A percentile compares a stretch with the other conserved stretches of the same genome.
These are phyloP conservation scores for Curvularia eragrostidis DNA, from an alignment of 2,329 filamentous ascomycete species.

Conservation along the genomic window DNA sequence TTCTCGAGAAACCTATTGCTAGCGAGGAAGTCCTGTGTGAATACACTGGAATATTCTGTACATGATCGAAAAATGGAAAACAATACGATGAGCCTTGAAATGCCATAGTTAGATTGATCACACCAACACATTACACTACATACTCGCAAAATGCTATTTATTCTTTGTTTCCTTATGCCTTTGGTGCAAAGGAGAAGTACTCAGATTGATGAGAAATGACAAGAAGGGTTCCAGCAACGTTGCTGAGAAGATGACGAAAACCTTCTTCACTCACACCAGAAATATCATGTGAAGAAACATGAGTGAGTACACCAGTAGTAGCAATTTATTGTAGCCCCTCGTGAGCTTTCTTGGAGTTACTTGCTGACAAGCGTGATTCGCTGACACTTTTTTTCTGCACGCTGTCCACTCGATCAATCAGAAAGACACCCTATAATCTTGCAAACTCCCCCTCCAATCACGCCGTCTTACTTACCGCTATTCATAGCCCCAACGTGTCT, in stretches of 20 bases:
- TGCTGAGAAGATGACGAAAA: too few species aligned
- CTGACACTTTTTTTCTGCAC: neutral
- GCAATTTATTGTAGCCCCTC: neutral
- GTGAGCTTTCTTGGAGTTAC: neutral
- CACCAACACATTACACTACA: neutral
- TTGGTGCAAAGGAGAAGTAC: neutral
- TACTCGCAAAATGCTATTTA: neutral
- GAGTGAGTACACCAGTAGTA: neutral
- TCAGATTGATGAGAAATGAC: too few species aligned
- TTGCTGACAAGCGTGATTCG: neutral
- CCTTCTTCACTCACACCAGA: too few species aligned
- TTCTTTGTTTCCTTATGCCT: neutral
- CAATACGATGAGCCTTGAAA: neutral
- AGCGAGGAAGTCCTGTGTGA: too few species aligned
- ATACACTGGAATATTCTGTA: too few species aligned
- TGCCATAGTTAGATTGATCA: neutral
- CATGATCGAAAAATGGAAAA: too few species aligned
- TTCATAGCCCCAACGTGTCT: too few species aligned
- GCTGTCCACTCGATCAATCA: neutral
- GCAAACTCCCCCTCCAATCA: neutral
- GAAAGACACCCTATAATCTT: neutral
- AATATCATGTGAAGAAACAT: neutral
- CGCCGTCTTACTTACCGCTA: neutral
- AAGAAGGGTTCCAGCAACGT: too few species aligned
- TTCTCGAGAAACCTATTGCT: too few species aligned